These are phyloP conservation scores for Calonectria pseudoturangicola DNA, from an alignment of 2,329 filamentous ascomycete genomes.

Conservation along the genomic window DNA sequence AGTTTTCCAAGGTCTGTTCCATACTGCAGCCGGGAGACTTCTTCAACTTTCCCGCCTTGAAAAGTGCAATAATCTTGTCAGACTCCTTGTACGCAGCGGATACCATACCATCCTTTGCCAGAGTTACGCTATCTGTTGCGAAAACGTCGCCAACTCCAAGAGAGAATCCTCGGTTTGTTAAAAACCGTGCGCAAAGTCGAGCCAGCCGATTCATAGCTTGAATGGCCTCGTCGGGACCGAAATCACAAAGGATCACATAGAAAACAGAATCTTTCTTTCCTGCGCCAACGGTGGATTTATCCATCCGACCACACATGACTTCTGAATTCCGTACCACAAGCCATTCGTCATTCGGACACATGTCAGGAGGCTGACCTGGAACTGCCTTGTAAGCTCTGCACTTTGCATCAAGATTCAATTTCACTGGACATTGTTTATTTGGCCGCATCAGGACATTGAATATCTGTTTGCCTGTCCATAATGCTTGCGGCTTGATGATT, in stretches of 20 bases:
- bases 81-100: conserved; percentile 86
- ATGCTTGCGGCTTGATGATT: conserved; percentile 86
- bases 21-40: conserved; percentile 93
- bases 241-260: conserved; percentile 97
- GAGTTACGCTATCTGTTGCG: conserved; percentile 81
- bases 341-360: conserved; percentile 92
- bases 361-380: conserved; percentile 73
- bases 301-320: conserved; percentile 98
- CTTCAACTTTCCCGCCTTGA: conserved; percentile 86
- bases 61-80: conserved; percentile 87
- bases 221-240: conserved; percentile 90
- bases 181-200: conserved; percentile 89
- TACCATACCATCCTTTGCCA: conserved; percentile 85
- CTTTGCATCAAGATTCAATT: conserved; percentile 94
- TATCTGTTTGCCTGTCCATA: conserved; percentile 98
- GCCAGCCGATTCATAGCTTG: conserved; percentile 95
- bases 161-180: conserved; percentile 95
- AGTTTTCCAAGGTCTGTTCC: conserved; percentile 93
- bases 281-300: conserved; percentile 95
- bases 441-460: conserved; percentile 95
- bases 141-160: conserved; percentile 97
- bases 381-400: conserved; percentile 85
- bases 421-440: conserved; percentile 86
- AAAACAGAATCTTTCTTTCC: conserved; percentile 99
- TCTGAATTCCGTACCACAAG: conserved; percentile 96